Evolutionary conservation across 306 rosid species (phyloP), one percentile per base, ranked within the genome.

Genomic region (Rosa multiflora): DNA sequence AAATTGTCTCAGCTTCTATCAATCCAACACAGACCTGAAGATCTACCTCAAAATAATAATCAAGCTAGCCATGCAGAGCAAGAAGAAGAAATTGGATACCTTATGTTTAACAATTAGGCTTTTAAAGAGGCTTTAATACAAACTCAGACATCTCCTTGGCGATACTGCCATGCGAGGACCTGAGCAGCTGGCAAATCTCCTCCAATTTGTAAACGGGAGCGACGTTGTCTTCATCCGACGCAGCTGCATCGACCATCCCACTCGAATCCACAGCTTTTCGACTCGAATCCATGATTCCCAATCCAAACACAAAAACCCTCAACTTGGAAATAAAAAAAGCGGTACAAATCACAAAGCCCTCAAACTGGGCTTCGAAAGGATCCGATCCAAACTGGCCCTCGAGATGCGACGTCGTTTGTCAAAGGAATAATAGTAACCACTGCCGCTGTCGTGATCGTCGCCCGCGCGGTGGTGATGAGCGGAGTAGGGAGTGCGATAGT

Each of bases 221-320:
- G 52, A 95, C 96, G 76, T 95, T 93, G 85, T 93, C 99, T 84
- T 95, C 99, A 67, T 93, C 97, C 18, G 94, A 88, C 6, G 99
- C 93, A 20, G 91, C 99, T 55, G 86, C 86, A 81, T 95, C 99
- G 81, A 95, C 83, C 92, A 93, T 76, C 64, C 94, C 98, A 91
- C 72, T 91, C 47, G 99, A 90, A 78, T 95, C 99, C 80, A 95
- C 97, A 46, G 98, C 99, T 90, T 98, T 90, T 61, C 99, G 85
- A 86, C 99, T 93, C 71, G 98, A 83, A 79, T 95, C 99, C 99
- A 95, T 95, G 47, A 23, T 40, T 29, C 32, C 32, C 32, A 29
- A 29, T 29, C 32, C 32, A 29, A 29, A 29, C 32, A 29, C 2
- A 29, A 29, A 29, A 29, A 2, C 2, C 32, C 32, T 2, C 32